These are phyloP conservation scores for Hypomontagnella submonticulosa DNA, from an alignment of 495 filamentous ascomycete species.

Conservation along the genomic window DNA sequence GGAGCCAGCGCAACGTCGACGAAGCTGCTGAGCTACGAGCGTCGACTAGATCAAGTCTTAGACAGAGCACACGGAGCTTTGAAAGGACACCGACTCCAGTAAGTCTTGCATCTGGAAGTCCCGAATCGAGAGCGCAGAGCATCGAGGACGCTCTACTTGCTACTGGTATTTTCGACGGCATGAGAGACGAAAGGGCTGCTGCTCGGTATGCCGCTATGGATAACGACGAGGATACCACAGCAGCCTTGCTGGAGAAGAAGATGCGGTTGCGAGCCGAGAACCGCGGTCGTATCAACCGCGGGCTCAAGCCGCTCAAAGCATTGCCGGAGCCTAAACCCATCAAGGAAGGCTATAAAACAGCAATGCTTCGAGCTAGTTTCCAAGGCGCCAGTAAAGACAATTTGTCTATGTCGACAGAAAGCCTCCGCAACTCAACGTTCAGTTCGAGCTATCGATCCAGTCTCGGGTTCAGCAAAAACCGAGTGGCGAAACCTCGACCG, in stretches of 20 bases:
- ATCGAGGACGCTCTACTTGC: conserved; percentile 57
- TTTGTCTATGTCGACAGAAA: conserved; percentile 44
- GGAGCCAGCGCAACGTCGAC: conserved; percentile 23
- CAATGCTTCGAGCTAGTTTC: conserved; percentile 38
- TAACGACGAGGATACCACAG: conserved; percentile 10
- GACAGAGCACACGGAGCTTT: conserved; percentile 17
- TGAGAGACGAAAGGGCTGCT: conserved; percentile 50
- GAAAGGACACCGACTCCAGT: conserved; percentile 45
- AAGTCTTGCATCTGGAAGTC: conserved; percentile 4
- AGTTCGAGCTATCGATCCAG: conserved; percentile 50
- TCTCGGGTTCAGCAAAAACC: conserved; percentile 37
- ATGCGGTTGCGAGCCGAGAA: conserved; percentile 41
- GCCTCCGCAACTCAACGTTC: conserved; percentile 45
- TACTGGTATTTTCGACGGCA: conserved; percentile 54
- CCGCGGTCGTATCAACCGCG: conserved; percentile 36
- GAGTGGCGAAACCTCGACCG: conserved; percentile 42
- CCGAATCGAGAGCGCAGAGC: conserved; percentile 19
- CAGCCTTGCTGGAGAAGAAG: conserved; percentile 15
- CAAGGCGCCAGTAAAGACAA: conserved; percentile 30
- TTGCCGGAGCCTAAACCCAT: conserved; percentile 31
- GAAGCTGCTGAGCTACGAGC: conserved; percentile 31
- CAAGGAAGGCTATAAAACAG: conserved; percentile 46
- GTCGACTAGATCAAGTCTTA: conserved; percentile 26
- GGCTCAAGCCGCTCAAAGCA: conserved; percentile 39
- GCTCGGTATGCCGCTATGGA: conserved; percentile 46